Percentiles rank a stretch among this genome's conserved stretches.
Evolutionary conservation across 2,329 filamentous ascomycete genomes (phyloP).

Genomic region (Cladosporium sphaerospermum): DNA sequence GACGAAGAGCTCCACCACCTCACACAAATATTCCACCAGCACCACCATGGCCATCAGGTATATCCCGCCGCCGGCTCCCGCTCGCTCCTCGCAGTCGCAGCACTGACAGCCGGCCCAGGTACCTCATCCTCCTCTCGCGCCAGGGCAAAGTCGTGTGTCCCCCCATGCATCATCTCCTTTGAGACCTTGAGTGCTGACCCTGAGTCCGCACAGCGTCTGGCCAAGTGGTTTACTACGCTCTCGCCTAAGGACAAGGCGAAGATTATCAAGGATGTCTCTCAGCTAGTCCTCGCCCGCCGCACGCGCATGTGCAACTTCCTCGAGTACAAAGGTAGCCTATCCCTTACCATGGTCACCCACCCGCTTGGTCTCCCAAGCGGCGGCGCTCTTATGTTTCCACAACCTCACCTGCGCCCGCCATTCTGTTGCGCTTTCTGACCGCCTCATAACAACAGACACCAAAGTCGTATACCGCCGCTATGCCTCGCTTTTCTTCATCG

Average conservation of each 20-base stretch:
- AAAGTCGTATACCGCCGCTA: conserved; percentile 99
- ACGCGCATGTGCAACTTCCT: conserved; percentile 99
- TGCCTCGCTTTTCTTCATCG: conserved; percentile 98
- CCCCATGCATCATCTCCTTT: conserved; percentile 8
- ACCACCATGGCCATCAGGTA: conserved; percentile 51
- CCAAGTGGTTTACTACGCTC: conserved; percentile 98
- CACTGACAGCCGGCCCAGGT: conserved; percentile 51
- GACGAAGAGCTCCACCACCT: conserved; percentile 2
- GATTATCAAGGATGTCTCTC: conserved; percentile 99
- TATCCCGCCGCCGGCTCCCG: conserved; percentile 15
- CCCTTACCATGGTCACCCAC: conserved; percentile 18
- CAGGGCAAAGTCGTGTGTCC: conserved; percentile 95
- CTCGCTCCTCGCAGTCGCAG: background rate
- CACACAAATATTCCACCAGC: conserved; percentile 3
- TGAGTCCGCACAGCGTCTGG: conserved; percentile 64
- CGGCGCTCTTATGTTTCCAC: conserved; percentile 12
- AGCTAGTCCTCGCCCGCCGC: conserved; percentile 88
- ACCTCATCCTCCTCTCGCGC: conserved; percentile 91
- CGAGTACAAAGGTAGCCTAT: conserved; percentile 81
- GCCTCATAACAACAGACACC: conserved; percentile 57
- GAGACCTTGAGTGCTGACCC: conserved; percentile 12
- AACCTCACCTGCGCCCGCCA: conserved; percentile 12
- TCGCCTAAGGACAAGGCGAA: conserved; percentile 98
- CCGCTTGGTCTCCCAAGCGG: conserved; percentile 10
- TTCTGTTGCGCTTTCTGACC: background rate